Evolutionary conservation across 2,329 filamentous ascomycete species (phyloP), one percentile per base, ranked within the genome.

Genomic region (Biscogniauxia sp.): DNA sequence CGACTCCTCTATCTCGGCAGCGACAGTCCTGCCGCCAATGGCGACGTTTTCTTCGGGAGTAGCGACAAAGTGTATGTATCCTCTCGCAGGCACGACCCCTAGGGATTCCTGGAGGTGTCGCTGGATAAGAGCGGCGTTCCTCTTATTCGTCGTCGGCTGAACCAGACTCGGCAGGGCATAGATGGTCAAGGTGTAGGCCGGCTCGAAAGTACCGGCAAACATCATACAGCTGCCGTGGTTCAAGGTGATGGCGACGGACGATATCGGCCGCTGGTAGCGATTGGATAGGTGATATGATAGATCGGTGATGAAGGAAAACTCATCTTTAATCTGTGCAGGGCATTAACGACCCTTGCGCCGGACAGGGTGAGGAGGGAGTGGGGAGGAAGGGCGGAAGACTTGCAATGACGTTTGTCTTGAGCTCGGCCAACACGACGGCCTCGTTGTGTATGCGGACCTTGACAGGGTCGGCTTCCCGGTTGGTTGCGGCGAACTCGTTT

Each of bases 71-170:
- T 88, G 86, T 59, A 97, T 76, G 37, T 93, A 81, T 1, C 93
- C 92, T 49, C 91, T 84, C 0, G 84, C 79, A 0, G 87, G 75
- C 0, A 80, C 69, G 2, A 96, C 90, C 1, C 85, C 84, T 0
- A 96, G 79, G 0, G 87, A 81, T 23, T 92, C 88, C 15, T 87
- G 81, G 74, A 97, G 83, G 72, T 90, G 88, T n/a, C 80, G 81
- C 71, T 95, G 91, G 3, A 96, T 84, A 19, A 96, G 77, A n/a
- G 83, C 82, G 0, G 91, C 87, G 73, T 94, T 95, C 64, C 92
- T 86, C 73, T 90, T 90, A 77, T 97, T 97, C 56, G 86, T 91
- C 3, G 87, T 84, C 0, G 90, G 85, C 62, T 88, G 87, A 60
- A 95, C 78, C 65, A 91, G 83, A 11, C 81, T 81, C 1, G 89